Conservation (phyloP, 2,329 filamentous ascomycete species). For the Chrysoporthe puriensis region DNA sequence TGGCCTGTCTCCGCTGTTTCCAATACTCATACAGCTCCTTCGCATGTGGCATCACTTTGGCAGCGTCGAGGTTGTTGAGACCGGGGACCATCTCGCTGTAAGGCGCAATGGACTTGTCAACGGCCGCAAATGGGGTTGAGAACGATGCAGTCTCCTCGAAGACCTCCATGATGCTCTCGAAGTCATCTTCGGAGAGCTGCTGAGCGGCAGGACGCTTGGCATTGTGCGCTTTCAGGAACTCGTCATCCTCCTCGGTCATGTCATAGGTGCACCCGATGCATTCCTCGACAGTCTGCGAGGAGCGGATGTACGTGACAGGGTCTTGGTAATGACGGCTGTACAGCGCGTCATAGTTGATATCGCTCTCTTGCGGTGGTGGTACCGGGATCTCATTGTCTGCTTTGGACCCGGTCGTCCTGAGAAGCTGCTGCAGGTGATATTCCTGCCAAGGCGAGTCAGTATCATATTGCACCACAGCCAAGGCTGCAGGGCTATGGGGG, state of each 20-base stretch:
- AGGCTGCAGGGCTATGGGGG: constrained; percentile 14
- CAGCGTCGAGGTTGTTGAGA: constrained; percentile 56
- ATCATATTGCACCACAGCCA: constrained; percentile 25
- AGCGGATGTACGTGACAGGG: constrained; percentile 92
- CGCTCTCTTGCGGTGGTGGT: constrained; percentile 65
- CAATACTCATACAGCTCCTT: constrained; percentile 90
- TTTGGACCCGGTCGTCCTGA: constrained; percentile 59
- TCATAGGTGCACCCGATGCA: constrained; percentile 90
- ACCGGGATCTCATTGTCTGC: constrained; percentile 67
- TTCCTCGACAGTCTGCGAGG: constrained; percentile 97
- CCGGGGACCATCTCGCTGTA: constrained; percentile 77
- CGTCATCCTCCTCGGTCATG: constrained; percentile 89
- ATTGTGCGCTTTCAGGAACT: constrained; percentile 84
- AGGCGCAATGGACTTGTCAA: constrained; percentile 83
- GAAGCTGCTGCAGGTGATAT: constrained; percentile 89
- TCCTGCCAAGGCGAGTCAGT: constrained; percentile 62
- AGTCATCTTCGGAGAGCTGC: constrained; percentile 84
- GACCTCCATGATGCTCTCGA: constrained; percentile 92
- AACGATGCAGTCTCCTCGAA: constrained; percentile 86
- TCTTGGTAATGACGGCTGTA: constrained; percentile 81
- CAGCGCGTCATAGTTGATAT: constrained; percentile 84
- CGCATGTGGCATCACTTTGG: constrained; percentile 61
- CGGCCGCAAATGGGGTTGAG: constrained; percentile 84
- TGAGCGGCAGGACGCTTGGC: constrained; percentile 66
- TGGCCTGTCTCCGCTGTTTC: constrained; percentile 70